Conservation (phyloP, 2,329 filamentous ascomycete genomes). For the Seiridium unicorne region DNA sequence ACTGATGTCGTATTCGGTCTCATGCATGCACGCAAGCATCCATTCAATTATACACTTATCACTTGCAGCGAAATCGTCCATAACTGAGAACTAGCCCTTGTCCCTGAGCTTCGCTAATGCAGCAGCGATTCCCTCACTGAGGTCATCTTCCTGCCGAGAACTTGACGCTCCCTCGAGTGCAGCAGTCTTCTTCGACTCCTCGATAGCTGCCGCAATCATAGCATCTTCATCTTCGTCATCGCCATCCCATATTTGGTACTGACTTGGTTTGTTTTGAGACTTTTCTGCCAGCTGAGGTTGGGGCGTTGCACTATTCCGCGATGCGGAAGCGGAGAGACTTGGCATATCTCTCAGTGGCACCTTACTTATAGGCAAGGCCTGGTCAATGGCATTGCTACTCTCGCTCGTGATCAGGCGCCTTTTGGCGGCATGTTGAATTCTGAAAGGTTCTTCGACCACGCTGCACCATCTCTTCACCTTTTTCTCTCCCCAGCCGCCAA, state of each 20-base stretch:
- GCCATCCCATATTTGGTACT: slow-evolving; percentile 38
- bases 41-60: background rate
- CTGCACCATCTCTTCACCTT: slow-evolving; percentile 86
- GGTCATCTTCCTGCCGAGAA: slow-evolving; percentile 34
- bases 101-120: slow-evolving; percentile 59
- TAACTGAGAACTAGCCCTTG: slow-evolving; percentile 25
- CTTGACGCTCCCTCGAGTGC: slow-evolving; percentile 22
- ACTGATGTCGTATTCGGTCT: background rate
- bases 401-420: slow-evolving; percentile 26
- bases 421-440: slow-evolving; percentile 69
- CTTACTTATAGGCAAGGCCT: slow-evolving; percentile 37
- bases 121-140: slow-evolving; percentile 59
- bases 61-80: background rate
- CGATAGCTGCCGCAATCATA: slow-evolving; percentile 45
- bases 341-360: slow-evolving; percentile 41
- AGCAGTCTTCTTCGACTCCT: slow-evolving; percentile 42
- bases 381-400: slow-evolving; percentile 27
- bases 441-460: slow-evolving; percentile 82
- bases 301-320: slow-evolving; percentile 19
- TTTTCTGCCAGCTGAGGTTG: slow-evolving; percentile 16
- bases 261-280: slow-evolving; percentile 17
- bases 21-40: background rate
- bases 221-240: slow-evolving; percentile 50
- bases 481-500: slow-evolving; percentile 94
- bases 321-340: slow-evolving; percentile 18